Percentiles rank a stretch among this genome's conserved stretches.
These are phyloP conservation scores for Phylloporus arenicola DNA, from an alignment of 768 basidiomycete species.

Conservation along the genomic window DNA sequence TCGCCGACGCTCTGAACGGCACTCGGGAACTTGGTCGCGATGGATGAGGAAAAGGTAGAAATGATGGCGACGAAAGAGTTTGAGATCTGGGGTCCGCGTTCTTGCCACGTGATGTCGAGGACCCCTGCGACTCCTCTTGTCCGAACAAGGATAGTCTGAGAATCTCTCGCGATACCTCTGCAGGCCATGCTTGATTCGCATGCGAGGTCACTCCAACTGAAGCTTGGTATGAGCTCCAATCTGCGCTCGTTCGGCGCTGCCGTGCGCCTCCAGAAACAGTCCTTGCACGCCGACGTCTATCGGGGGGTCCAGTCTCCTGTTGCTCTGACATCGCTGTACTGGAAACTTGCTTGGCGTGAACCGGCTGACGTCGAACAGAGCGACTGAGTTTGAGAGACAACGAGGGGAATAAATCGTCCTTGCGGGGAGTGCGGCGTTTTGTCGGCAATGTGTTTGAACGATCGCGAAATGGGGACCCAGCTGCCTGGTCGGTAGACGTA, in stretches of 20 bases:
- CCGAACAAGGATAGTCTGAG: conserved; percentile 41
- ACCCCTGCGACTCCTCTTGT: conserved; percentile 20
- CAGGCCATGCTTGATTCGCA: conserved; percentile 47
- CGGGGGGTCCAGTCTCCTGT: conserved; percentile 1
- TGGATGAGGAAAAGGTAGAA: conserved; percentile 30
- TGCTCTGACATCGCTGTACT: background rate
- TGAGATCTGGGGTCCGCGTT: conserved; percentile 16
- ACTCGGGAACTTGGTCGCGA: conserved; percentile 18
- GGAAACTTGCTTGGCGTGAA: conserved; percentile 24
- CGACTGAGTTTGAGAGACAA: conserved; percentile 24
- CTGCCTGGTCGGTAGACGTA: conserved; percentile 3
- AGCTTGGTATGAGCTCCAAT: conserved; percentile 51
- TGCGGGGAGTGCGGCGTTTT: conserved; percentile 9
- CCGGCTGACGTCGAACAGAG: conserved; percentile 23
- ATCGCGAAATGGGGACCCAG: conserved; percentile 12
- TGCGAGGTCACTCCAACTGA: conserved; percentile 26
- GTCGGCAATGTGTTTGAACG: conserved; percentile 23
- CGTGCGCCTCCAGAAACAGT: conserved; percentile 33
- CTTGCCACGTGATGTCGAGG: conserved; percentile 21
- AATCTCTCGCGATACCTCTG: conserved; percentile 53
- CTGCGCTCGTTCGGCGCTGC: conserved; percentile 49
- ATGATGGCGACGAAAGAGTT: conserved; percentile 15
- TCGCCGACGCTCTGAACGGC: conserved; percentile 20
- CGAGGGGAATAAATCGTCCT: conserved; percentile 19
- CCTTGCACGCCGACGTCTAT: conserved; percentile 20